These are phyloP conservation scores for Yamadazyma aaseri DNA, from an alignment of 1,139 yeast genomes.

Conservation along the genomic window DNA sequence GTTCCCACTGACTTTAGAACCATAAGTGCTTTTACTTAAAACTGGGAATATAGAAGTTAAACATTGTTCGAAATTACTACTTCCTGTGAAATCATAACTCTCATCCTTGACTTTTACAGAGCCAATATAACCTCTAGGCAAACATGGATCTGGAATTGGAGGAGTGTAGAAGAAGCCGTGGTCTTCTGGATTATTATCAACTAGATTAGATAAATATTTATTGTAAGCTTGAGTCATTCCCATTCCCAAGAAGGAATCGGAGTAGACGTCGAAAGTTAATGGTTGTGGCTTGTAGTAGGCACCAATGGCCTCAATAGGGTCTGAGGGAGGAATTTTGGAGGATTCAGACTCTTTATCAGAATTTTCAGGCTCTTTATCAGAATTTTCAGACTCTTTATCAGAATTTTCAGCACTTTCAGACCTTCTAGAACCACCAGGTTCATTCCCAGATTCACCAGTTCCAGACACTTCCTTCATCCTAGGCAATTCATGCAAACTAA, in stretches of 20 bases:
- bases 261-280: conserved; percentile 52
- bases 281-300: conserved; percentile 17
- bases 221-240: conserved; percentile 72
- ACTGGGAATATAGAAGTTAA: conserved; percentile 52
- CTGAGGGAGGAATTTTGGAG: no score
- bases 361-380: no score
- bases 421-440: background rate
- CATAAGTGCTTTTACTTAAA: conserved; percentile 36
- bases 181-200: conserved; percentile 19
- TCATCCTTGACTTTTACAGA: conserved; percentile 22
- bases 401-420: no score
- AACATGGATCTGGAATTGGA: conserved; percentile 58
- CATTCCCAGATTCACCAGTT: background rate
- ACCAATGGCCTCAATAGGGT: background rate
- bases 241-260: conserved; percentile 72
- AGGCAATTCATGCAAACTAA: conserved; percentile 47
- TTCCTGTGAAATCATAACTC: conserved; percentile 48
- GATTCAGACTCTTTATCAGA: no score
- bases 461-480: background rate
- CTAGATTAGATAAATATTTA: conserved; percentile 43
- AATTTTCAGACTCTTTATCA: background rate
- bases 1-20: conserved; percentile 19
- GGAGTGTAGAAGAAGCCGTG: conserved; percentile 19
- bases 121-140: conserved; percentile 47
- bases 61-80: conserved; percentile 60